Evolutionary conservation across 192 early-diverging fungal species (phyloP), one percentile per base, ranked within the genome.

Genomic region (Entomortierella beljakovae): DNA sequence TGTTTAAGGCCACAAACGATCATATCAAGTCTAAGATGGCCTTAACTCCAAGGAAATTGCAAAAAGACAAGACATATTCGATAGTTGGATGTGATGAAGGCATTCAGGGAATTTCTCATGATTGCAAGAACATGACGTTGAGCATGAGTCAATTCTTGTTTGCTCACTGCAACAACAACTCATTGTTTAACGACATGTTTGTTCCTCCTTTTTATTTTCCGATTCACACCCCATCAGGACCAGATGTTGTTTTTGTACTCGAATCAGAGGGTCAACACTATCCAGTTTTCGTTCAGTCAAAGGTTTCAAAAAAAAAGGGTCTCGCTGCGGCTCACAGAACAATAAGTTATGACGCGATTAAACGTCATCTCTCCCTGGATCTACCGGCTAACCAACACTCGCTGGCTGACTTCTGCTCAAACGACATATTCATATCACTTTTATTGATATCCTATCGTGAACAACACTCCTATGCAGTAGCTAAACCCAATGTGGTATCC

Each of bases 251-350:
- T 18, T 53, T 53, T 53, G 51, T 53, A 3, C 51, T 53, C 1
- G 51, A 53, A 26, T 53, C 51, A 2, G 51, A 53, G 51, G 28
- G 15, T 31, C 51, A 53, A 53, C 18, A 53, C 51, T 53, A 53
- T 26, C 51, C 51, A 26, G 51, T 53, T 53, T 53, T 53, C 51
- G 28, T 53, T 9, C 51, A 53, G 23, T 53, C 51, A 53, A 53
- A 26, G 25, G 15, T 53, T n/a, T 50, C 49, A 6, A 53, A 8
- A 5, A 2, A 28, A 3, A 26, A 53, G 51, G 51, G 28, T 16
- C 23, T 53, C 25, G 28, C 9, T 6, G 51, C 23, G 23, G 51
- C 51, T 53, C 51, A 53, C 18, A 7, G 2, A 9, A 53, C 51
- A 8, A 29, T 18, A 4, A 28, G 51, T 26, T 53, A 8, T 26